Conservation (phyloP, 139 green algal species). For the Coelastrella sp. region DNA sequence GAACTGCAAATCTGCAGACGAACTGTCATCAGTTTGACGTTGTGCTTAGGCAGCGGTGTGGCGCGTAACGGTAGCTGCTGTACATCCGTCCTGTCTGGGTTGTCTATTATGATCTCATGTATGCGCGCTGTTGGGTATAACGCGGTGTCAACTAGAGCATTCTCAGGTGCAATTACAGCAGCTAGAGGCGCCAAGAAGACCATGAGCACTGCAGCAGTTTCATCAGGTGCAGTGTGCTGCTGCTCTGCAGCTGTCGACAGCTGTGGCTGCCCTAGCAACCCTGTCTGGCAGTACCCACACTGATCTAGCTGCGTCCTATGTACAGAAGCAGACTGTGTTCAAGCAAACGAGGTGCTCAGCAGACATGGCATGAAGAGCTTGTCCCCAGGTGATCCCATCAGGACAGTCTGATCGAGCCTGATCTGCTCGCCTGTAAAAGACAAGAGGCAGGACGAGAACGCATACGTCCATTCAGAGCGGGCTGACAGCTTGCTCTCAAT, state of each 20-base stretch:
- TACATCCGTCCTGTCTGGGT: neutral
- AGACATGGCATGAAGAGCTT: conserved; percentile 19
- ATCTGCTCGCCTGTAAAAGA: too few species aligned
- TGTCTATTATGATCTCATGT: conserved; percentile 6
- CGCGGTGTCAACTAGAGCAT: too few species aligned
- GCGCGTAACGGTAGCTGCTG: neutral
- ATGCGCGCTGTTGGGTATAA: neutral
- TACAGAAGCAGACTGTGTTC: neutral
- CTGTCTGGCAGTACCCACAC: too few species aligned
- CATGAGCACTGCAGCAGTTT: neutral
- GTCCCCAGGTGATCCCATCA: neutral
- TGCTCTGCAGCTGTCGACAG: neutral
- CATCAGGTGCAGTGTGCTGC: neutral
- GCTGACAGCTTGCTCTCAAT: too few species aligned
- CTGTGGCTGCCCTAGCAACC: too few species aligned
- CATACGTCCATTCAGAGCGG: too few species aligned
- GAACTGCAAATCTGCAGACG: too few species aligned
- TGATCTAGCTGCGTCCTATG: neutral
- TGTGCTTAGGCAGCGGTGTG: too few species aligned
- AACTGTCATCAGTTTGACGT: too few species aligned
- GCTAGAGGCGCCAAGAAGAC: neutral
- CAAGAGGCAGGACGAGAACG: too few species aligned
- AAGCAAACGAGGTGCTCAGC: neutral
- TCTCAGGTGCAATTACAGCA: neutral
- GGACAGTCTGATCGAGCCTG: neutral